phyloP scores from a whole-genome alignment of 495 filamentous ascomycete species.

The Penicillium simplicissimum region DNA sequence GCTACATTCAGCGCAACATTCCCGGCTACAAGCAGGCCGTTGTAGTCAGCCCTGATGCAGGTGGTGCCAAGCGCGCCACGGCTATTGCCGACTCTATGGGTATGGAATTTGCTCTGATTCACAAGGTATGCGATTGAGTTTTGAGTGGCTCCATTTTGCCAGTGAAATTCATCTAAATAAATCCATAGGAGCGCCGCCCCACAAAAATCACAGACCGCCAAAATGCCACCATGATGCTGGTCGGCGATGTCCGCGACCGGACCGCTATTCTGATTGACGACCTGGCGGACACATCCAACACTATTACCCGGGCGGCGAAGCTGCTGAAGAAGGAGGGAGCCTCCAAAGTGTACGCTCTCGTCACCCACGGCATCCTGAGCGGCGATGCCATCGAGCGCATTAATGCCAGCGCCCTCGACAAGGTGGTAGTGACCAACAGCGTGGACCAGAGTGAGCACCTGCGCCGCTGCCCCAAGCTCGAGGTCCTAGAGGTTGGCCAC shows the following conservation, averaged over 20 bases:
- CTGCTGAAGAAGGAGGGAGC: constrained; percentile 93
- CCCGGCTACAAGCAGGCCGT: constrained; percentile 84
- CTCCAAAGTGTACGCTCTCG: constrained; percentile 78
- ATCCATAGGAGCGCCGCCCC: constrained; percentile 83
- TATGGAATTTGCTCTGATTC: constrained; percentile 93
- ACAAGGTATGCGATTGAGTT: constrained; percentile 69
- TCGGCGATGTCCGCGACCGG: constrained; percentile 79
- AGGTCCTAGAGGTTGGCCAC: constrained; percentile 86
- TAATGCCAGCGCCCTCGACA: constrained; percentile 86
- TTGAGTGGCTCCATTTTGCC: constrained; percentile 12
- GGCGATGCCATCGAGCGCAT: constrained; percentile 94
- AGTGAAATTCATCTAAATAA: constrained; percentile 22
- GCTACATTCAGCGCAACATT: constrained; percentile 86
- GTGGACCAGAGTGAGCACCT: constrained; percentile 85
- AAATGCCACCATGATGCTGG: constrained; percentile 98
- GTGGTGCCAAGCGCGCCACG: constrained; percentile 95
- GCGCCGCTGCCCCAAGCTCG: constrained; percentile 76
- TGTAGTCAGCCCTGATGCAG: constrained; percentile 94
- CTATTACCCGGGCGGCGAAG: constrained; percentile 95
- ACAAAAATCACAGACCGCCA: constrained; percentile 90
- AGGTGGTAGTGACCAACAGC: constrained; percentile 90
- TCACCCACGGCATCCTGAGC: constrained; percentile 92
- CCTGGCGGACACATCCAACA: constrained; percentile 93
- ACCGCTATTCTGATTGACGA: constrained; percentile 92
- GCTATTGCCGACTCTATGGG: constrained; percentile 91